Base-by-base conservation (phyloP, 148 eudicot genomes). In the Euryodendron excelsum region DNA sequence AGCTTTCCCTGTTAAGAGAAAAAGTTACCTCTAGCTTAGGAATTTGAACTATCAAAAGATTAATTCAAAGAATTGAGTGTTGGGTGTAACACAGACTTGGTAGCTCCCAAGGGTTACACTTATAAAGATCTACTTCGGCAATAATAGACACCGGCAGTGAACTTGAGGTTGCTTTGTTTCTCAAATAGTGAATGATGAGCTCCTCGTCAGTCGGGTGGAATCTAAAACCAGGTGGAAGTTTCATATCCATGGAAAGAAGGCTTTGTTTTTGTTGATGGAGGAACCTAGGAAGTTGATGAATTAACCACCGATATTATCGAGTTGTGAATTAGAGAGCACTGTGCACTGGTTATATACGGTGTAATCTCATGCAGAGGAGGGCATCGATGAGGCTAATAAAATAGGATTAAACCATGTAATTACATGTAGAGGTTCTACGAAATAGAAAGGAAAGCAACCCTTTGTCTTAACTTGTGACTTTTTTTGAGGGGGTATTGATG, bases 171-270 rank as follows among this genome's bases (percentile, higher is more conserved):
- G 80, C 86, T 72, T 83, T 81, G 72, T 83, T 83, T 44, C 67
- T 76, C 28, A 83, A 64, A 33, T 80, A 83, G 82, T 79, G 53
- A 31, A 79, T 64, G 20, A 83, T 83, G 52, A 83, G 83, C 37
- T 83, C 83, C 48, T 83, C 80, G 31, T 80, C 80, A 15, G 86
- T 63, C 14, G 86, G 86, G 53, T 83, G 80, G 72, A 83, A 83
- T 63, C 86, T 80, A 31, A 83, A 83, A 39, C 86, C 86, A 23
- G 86, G 80, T 31, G 83, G 86, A 71, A 83, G 83, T 73, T 79
- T 71, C 10, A 79, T 41, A 41, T 74, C 58, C 77, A 72, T 79
- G 11, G 78, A 41, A n/a, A 44, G 78, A 44, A 60, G 27, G 77
- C 48, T 48, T 63, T 48, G 18, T 72, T 73, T 55, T 69, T 72